phyloP scores from a whole-genome alignment of 2,329 filamentous ascomycete species.

The Zarea fungicola region DNA sequence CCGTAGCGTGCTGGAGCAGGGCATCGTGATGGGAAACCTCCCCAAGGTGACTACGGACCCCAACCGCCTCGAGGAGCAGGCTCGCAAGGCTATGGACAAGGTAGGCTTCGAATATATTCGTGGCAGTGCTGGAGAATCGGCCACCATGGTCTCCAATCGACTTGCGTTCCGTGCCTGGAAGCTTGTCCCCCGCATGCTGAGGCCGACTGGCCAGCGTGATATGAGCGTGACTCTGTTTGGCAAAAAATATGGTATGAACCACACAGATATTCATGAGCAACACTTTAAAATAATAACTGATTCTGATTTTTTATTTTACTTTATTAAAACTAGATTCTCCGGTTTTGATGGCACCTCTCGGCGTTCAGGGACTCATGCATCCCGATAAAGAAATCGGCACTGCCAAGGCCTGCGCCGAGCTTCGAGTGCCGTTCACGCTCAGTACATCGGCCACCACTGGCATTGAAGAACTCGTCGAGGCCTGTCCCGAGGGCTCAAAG shows the following conservation, averaged over 20 bases:
- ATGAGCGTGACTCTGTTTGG: slow-evolving; percentile 50
- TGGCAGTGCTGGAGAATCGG: slow-evolving; percentile 56
- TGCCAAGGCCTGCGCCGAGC: slow-evolving; percentile 54
- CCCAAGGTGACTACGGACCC: slow-evolving; percentile 55
- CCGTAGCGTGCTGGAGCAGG: slow-evolving; percentile 45
- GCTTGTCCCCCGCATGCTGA: slow-evolving; percentile 49
- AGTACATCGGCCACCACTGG: slow-evolving; percentile 58
- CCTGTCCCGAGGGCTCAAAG: slow-evolving; percentile 50
- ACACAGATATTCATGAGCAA: neutral
- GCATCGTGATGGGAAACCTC: slow-evolving; percentile 41
- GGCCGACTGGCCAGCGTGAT: slow-evolving; percentile 38
- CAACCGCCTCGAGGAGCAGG: slow-evolving; percentile 51
- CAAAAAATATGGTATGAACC: slow-evolving; percentile 36
- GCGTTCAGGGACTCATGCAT: slow-evolving; percentile 65
- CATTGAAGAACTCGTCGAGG: slow-evolving; percentile 61
- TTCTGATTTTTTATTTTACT: no score
- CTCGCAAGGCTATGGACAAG: slow-evolving; percentile 40
- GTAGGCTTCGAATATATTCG: slow-evolving; percentile 55
- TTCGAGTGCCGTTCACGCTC: slow-evolving; percentile 61
- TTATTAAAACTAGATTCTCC: slow-evolving; percentile 36
- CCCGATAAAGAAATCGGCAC: slow-evolving; percentile 58
- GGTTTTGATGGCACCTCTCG: slow-evolving; percentile 61
- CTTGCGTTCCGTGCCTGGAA: slow-evolving; percentile 49
- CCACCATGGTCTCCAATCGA: slow-evolving; percentile 56
- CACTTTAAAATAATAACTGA: neutral